These are phyloP conservation scores for Panaeolus cyanescens DNA, from an alignment of 768 basidiomycete genomes.

Conservation along the genomic window DNA sequence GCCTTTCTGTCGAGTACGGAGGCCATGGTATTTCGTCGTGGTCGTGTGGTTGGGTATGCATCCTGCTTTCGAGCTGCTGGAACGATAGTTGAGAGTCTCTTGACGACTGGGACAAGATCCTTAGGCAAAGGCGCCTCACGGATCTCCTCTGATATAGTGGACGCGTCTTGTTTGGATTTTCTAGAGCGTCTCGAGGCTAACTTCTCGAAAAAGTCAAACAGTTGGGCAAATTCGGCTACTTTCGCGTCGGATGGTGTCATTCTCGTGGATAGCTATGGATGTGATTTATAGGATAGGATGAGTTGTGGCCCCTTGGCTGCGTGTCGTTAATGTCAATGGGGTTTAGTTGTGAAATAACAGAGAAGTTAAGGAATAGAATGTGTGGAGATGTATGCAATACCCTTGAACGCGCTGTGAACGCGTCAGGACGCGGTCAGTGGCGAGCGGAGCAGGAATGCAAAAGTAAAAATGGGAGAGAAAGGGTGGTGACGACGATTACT, in stretches of 20 bases:
- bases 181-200: conserved; percentile 47
- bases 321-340: not conserved
- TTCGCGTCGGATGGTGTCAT: conserved; percentile 30
- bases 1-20: conserved; percentile 5
- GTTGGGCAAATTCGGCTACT: conserved; percentile 52
- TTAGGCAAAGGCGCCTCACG: conserved; percentile 26
- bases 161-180: conserved; percentile 25
- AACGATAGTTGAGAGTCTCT: conserved; percentile 30
- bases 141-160: conserved; percentile 24
- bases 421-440: not conserved
- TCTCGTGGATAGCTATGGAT: not conserved
- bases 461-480: not conserved
- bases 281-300: not conserved
- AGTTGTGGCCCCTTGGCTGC: not conserved
- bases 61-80: conserved; percentile 11
- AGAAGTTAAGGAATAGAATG: not conserved
- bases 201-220: conserved; percentile 55
- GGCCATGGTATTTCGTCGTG: conserved; percentile 29
- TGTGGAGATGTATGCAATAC: not conserved
- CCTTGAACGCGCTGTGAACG: not conserved
- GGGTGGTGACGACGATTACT: not conserved
- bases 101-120: conserved; percentile 38
- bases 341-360: not conserved
- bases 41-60: conserved; percentile 1
- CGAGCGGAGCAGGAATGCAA: not conserved